A percentile compares a stretch with the other conserved stretches of the same genome.
These are phyloP conservation scores for Lasiosphaeria ovina DNA, from an alignment of 495 filamentous ascomycete genomes.

Conservation along the genomic window DNA sequence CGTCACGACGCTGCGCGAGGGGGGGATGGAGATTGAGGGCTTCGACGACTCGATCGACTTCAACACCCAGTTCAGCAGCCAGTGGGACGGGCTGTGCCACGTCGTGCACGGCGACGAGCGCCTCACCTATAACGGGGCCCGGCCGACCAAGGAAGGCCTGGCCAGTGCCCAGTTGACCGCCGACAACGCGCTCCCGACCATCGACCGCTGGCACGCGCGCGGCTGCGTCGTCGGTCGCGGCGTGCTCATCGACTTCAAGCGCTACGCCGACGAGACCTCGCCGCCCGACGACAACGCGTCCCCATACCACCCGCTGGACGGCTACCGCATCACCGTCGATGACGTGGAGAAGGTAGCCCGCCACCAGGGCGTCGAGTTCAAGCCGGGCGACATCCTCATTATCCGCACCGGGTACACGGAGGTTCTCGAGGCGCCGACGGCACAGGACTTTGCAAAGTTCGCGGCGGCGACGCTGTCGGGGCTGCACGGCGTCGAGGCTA, in stretches of 20 bases:
- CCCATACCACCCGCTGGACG: constrained; percentile 55
- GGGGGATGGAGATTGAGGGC: constrained; percentile 30
- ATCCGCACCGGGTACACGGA: constrained; percentile 66
- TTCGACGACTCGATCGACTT: constrained; percentile 60
- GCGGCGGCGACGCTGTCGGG: constrained; percentile 28
- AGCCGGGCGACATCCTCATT: constrained; percentile 61
- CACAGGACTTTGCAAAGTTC: constrained; percentile 49
- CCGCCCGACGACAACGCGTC: constrained; percentile 29
- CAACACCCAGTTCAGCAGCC: constrained; percentile 73
- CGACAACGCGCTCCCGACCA: constrained; percentile 33
- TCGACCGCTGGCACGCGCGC: constrained; percentile 42
- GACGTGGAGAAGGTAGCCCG: constrained; percentile 59
- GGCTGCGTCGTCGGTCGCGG: constrained; percentile 58
- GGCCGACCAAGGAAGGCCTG: constrained; percentile 31
- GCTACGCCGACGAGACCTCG: constrained; percentile 43
- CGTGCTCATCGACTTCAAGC: constrained; percentile 55
- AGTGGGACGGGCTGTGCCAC: constrained; percentile 80
- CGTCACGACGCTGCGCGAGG: constrained; percentile 45
- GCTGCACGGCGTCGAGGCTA: constrained; percentile 54
- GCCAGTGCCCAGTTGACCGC: constrained; percentile 21
- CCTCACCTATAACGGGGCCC: constrained; percentile 54
- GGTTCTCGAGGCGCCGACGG: constrained; percentile 45
- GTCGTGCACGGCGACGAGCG: constrained; percentile 26
- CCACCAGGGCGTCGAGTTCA: constrained; percentile 57
- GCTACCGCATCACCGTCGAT: constrained; percentile 57